phyloP scores from a whole-genome alignment of 225 moss, liverwort and hornwort genomes.

The Lunularia cruciata region DNA sequence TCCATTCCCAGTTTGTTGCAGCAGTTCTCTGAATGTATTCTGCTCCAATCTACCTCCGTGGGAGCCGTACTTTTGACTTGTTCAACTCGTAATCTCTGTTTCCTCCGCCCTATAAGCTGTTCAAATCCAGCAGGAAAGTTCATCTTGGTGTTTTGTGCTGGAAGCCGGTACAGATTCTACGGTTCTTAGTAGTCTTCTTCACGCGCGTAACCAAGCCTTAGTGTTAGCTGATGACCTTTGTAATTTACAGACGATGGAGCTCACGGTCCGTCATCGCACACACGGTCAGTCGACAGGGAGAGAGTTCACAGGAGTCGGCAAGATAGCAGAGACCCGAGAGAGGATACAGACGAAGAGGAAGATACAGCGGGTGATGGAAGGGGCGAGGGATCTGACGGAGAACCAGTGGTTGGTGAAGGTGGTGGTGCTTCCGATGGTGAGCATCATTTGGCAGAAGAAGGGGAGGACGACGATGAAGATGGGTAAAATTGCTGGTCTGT shows the following conservation, averaged over 20 bases:
- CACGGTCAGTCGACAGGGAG: constrained; percentile 41
- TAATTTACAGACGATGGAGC: constrained; percentile 42
- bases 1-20: too few species aligned
- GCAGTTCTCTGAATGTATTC: too few species aligned
- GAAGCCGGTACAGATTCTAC: too few species aligned
- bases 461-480: constrained; percentile 54
- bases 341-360: constrained; percentile 52
- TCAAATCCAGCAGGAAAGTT: too few species aligned
- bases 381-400: constrained; percentile 52
- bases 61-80: too few species aligned
- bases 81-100: too few species aligned
- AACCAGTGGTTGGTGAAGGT: constrained; percentile 43
- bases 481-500: constrained; percentile 38
- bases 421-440: constrained; percentile 49
- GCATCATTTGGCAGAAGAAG: constrained; percentile 43
- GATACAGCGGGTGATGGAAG: constrained; percentile 54
- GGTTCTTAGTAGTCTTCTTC: too few species aligned
- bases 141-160: too few species aligned
- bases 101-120: too few species aligned
- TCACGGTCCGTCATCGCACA: constrained; percentile 45
- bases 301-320: constrained; percentile 44
- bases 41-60: too few species aligned
- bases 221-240: constrained; percentile 6
- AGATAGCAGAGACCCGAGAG: constrained; percentile 44
- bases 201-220: too few species aligned